A percentile compares a stretch with the other conserved stretches of the same genome.
These are phyloP conservation scores for Boletus rex-veris DNA, from an alignment of 768 basidiomycete species.

Conservation along the genomic window DNA sequence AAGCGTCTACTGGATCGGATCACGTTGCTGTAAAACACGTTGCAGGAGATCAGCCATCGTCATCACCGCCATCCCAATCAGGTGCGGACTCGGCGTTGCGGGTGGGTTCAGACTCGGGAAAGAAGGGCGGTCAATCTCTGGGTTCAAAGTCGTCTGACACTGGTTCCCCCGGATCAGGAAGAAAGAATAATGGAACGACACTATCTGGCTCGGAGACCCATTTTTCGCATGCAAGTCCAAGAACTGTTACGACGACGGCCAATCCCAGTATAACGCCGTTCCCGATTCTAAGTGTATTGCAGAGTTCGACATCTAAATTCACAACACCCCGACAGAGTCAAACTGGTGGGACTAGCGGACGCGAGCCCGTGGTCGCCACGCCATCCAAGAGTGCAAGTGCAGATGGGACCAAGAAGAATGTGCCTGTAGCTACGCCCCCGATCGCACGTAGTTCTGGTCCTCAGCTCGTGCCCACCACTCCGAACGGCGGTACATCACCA, in stretches of 20 bases:
- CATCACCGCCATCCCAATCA: constrained; percentile 3
- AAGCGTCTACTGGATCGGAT: constrained; percentile 2
- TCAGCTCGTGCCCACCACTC: background rate
- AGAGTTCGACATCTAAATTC: background rate
- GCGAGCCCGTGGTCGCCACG: background rate
- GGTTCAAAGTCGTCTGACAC: background rate
- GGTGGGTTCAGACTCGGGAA: constrained; percentile 1
- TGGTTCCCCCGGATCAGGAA: background rate
- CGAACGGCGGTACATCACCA: constrained; percentile 2
- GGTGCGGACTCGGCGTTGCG: background rate
- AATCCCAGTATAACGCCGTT: constrained; percentile 12
- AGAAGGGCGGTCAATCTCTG: background rate
- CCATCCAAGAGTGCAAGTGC: background rate
- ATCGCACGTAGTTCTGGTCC: background rate
- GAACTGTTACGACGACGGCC: background rate
- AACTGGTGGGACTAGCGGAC: background rate
- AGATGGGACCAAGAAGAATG: constrained; percentile 8
- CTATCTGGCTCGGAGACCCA: background rate
- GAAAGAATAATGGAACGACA: background rate
- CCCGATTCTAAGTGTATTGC: constrained; percentile 19
- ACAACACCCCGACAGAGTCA: background rate
- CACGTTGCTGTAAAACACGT: background rate
- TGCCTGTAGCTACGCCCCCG: constrained; percentile 1
- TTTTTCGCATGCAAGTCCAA: background rate
- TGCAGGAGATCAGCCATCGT: background rate